Evolutionary conservation across 2,329 filamentous ascomycete species (phyloP), one percentile per base, ranked within the genome.

Genomic region (Alternaria conjuncta): DNA sequence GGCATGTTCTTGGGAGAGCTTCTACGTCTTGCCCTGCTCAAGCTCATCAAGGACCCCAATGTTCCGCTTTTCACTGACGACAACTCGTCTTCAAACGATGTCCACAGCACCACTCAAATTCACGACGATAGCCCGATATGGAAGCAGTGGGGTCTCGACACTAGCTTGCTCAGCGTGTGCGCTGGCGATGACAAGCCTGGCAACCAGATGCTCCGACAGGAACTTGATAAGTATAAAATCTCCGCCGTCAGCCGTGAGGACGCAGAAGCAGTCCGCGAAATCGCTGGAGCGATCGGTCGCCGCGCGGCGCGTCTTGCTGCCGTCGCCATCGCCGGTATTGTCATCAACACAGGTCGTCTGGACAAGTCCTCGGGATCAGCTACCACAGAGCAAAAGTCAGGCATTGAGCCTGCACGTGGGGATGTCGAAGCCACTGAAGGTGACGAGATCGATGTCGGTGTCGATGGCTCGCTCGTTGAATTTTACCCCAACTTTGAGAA

Each of bases 1-100:
- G 96, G 96, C 79, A 98, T 99, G 95, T 99, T 98, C 83, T 82
- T 99, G 53, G 96, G 96, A 58, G 96, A 99, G 80, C 94, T 98
- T 67, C 86, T 97, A 59, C 91, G 96, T 58, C 86, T 93, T 47
- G 89, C 90, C 15, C 83, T 97, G 21, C 79, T 96, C 55, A 85
- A 89, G 61, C 86, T 97, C 78, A 84, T 94, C 74, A 86, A 91
- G 71, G 86, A 92, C 70, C 84, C 89, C 26, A 79, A 85, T 1
- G 82, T 91, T 7, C 85, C 89, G 3, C 86, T 97, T 36, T 96
- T 97, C 86, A 87, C 86, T 71, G 92, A 94, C 72, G 86, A 87
- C 60, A 89, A 92, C 81, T 91, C 91, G 23, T 89, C 87, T 75
- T 86, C 85, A 69, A 93, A 95, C 75, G 91, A 86, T 64, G 71